These are phyloP conservation scores for Ormosia emarginata DNA, from an alignment of 306 rosid species.

Conservation along the genomic window DNA sequence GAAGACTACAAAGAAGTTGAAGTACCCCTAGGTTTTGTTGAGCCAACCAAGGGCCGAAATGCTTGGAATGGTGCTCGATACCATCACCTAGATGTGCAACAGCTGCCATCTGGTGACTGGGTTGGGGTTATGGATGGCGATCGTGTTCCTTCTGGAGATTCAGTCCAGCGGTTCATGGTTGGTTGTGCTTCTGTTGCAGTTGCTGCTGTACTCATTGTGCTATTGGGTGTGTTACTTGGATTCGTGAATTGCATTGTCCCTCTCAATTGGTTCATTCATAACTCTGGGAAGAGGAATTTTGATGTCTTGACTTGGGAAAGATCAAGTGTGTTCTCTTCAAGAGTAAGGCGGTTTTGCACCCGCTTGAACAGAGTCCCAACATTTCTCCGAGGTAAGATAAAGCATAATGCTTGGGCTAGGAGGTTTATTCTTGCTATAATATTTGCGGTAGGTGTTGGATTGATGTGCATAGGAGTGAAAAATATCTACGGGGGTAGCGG, in stretches of 20 bases:
- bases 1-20: constrained; percentile 77
- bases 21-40: constrained; percentile 62
- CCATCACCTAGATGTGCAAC: constrained; percentile 92
- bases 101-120: constrained; percentile 81
- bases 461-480: constrained; percentile 73
- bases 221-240: constrained; percentile 76
- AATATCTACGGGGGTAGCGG: constrained; percentile 89
- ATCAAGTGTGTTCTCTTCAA: constrained; percentile 54
- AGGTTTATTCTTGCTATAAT: constrained; percentile 65
- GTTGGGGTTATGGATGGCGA: constrained; percentile 96
- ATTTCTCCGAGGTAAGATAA: constrained; percentile 65
- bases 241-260: constrained; percentile 87
- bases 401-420: constrained; percentile 70
- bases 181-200: constrained; percentile 69
- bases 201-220: constrained; percentile 62
- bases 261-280: constrained; percentile 63
- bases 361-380: constrained; percentile 78
- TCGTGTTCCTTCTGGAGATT: constrained; percentile 92
- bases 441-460: constrained; percentile 60
- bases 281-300: constrained; percentile 58
- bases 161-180: constrained; percentile 58
- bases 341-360: constrained; percentile 71
- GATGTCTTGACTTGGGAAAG: constrained; percentile 65
- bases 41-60: constrained; percentile 78
- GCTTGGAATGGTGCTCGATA: constrained; percentile 95